Evolutionary conservation across 192 early-diverging fungal genomes (phyloP).

Genomic region (Backusella liffmaniae): DNA sequence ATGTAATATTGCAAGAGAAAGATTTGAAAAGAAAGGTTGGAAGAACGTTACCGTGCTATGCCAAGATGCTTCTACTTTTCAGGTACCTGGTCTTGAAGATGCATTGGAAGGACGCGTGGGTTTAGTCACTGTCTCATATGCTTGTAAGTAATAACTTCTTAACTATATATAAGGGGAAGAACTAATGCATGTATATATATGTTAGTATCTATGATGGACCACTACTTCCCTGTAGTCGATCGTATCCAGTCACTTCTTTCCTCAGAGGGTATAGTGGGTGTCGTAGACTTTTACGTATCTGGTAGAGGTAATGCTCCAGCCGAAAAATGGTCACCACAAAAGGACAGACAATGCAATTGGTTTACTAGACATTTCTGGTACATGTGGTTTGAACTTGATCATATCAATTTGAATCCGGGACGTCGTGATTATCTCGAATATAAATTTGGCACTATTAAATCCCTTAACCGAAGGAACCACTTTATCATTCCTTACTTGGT

Average conservation of each 20-base stretch:
- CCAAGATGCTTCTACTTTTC: conserved; percentile 73
- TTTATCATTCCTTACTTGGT: conserved; percentile 68
- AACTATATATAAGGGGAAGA: neutral
- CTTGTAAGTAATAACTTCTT: conserved; percentile 30
- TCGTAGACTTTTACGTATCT: conserved; percentile 82
- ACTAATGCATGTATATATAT: neutral
- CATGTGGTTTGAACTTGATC: conserved; percentile 86
- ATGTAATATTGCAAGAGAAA: conserved; percentile 72
- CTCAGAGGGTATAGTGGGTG: conserved; percentile 70
- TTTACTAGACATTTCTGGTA: conserved; percentile 82
- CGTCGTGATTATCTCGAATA: conserved; percentile 86
- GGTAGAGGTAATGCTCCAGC: conserved; percentile 38
- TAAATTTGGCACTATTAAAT: conserved; percentile 75
- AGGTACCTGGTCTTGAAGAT: conserved; percentile 56
- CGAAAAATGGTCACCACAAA: conserved; percentile 41
- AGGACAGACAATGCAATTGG: conserved; percentile 73
- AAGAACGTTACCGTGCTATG: conserved; percentile 77
- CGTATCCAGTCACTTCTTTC: conserved; percentile 57
- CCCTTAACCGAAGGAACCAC: conserved; percentile 69
- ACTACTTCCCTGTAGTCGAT: conserved; percentile 69
- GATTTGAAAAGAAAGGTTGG: conserved; percentile 79
- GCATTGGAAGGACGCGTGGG: conserved; percentile 62
- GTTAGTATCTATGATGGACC: conserved; percentile 79
- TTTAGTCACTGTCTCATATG: conserved; percentile 85
- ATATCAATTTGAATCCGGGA: conserved; percentile 73